A percentile compares a stretch with the other conserved stretches of the same genome.
phyloP scores from a whole-genome alignment of 2,329 filamentous ascomycete species.

The Aspergillus quadrilineatus region DNA sequence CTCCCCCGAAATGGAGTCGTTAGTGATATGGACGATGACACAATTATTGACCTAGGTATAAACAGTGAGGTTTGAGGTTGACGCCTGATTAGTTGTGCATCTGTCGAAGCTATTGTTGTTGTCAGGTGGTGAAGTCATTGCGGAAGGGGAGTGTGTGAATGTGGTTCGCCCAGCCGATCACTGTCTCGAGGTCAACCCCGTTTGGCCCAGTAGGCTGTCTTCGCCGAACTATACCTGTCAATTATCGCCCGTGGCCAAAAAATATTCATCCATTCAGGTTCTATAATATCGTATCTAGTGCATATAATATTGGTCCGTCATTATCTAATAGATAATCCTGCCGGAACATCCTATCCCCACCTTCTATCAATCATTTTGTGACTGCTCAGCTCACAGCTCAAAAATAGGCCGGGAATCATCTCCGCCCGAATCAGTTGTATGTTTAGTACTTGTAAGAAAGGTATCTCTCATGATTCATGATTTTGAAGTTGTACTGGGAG shows the following conservation, averaged over 20 bases:
- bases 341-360: neutral
- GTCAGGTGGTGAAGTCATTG: neutral
- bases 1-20: constrained; percentile 14
- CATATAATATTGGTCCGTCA: neutral
- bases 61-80: neutral
- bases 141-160: neutral
- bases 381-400: neutral
- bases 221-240: neutral
- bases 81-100: neutral
- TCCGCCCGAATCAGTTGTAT: neutral
- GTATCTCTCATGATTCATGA: constrained; percentile 13
- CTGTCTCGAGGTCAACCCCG: neutral
- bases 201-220: neutral
- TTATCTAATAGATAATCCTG: neutral
- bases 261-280: neutral
- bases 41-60: neutral
- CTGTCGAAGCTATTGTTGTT: neutral
- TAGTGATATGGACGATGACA: neutral
- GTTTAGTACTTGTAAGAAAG: neutral
- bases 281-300: constrained; percentile 2
- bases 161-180: neutral
- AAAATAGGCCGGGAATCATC: neutral
- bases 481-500: constrained; percentile 6
- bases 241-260: neutral
- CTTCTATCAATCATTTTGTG: neutral